Evolutionary conservation across 2,329 filamentous ascomycete genomes (phyloP), one percentile per base, ranked within the genome.

Genomic region (Chaetomium sp.): DNA sequence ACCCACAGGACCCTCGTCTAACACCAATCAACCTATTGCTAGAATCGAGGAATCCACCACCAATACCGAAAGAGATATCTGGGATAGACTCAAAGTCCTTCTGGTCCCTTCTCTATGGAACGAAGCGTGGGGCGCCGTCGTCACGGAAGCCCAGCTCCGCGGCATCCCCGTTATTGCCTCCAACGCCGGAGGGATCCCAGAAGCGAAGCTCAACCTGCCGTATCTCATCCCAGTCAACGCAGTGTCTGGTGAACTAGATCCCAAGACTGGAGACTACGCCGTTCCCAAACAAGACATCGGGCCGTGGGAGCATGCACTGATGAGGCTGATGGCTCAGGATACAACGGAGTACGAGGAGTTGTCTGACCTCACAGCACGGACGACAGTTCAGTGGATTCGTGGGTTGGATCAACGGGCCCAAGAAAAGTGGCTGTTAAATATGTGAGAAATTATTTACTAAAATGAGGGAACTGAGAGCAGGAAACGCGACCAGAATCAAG

Each of bases 121-220:
- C 11, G 63, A 65, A 36, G 63, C 63, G 1, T 64, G 62, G 62
- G 62, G 62, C 6, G 58, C 63, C 11, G 54, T 65, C 40, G 59
- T 65, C 6, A 63, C 61, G 5, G 63, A 65, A 52, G 62, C 63
- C 6, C 63, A 64, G 46, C 58, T 65, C 4, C 62, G 63, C 6
- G 63, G 63, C 4, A 65, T 65, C 9, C 63, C 63, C 8, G 62
- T 64, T 41, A 59, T 65, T 37, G 58, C 63, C 4, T 65, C 63
- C 37, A 53, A 65, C 27, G 59, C 63, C 6, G 63, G 63, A 3
- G 63, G 60, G 1, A 56, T 65, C 6, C 55, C 49, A 10, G 63
- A 65, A 46, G 61, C 63, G 9, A 65, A 65, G 57, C 50, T 65
- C 19, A 56, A 54, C 12, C 36, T 65, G 1, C 60, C 59, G 0